Evolutionary conservation across 129 eudicot genomes (phyloP).

Genomic region (Oenanthe sinensis): DNA sequence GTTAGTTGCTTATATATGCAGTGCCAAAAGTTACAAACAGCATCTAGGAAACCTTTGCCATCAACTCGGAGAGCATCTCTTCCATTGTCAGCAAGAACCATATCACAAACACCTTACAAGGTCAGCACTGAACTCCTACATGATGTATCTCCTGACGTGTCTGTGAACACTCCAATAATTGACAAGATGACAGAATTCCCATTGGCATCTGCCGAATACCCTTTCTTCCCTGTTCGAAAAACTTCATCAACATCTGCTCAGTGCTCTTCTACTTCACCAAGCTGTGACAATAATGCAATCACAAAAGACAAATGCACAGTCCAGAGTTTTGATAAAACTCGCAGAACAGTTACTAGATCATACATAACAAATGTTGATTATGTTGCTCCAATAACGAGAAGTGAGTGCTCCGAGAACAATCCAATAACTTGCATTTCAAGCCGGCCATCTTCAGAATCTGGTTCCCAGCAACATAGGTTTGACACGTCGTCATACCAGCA

Average conservation of each 20-base stretch:
- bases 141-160: slow-evolving; percentile 60
- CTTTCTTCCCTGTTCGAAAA: slow-evolving; percentile 33
- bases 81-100: slow-evolving; percentile 32
- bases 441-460: slow-evolving; percentile 51
- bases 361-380: slow-evolving; percentile 10
- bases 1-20: slow-evolving; percentile 21
- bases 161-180: slow-evolving; percentile 81
- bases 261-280: slow-evolving; percentile 50
- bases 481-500: slow-evolving; percentile 84
- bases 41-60: slow-evolving; percentile 32
- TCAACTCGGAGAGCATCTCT: slow-evolving; percentile 54
- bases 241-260: slow-evolving; percentile 62
- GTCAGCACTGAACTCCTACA: slow-evolving; percentile 29
- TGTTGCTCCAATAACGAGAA: slow-evolving; percentile 22
- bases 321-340: slow-evolving; percentile 27
- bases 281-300: slow-evolving; percentile 32
- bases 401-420: slow-evolving; percentile 38
- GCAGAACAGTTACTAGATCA: slow-evolving; percentile 25
- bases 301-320: slow-evolving; percentile 62
- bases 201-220: slow-evolving; percentile 41
- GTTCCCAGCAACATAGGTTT: slow-evolving; percentile 46
- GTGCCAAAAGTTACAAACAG: slow-evolving; percentile 50
- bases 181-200: slow-evolving; percentile 86
- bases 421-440: slow-evolving; percentile 21
- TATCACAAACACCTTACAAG: slow-evolving; percentile 20